These are phyloP conservation scores for Apiotrichum mycotoxinovorans DNA, from an alignment of 1,284 basidiomycete species.

Conservation along the genomic window DNA sequence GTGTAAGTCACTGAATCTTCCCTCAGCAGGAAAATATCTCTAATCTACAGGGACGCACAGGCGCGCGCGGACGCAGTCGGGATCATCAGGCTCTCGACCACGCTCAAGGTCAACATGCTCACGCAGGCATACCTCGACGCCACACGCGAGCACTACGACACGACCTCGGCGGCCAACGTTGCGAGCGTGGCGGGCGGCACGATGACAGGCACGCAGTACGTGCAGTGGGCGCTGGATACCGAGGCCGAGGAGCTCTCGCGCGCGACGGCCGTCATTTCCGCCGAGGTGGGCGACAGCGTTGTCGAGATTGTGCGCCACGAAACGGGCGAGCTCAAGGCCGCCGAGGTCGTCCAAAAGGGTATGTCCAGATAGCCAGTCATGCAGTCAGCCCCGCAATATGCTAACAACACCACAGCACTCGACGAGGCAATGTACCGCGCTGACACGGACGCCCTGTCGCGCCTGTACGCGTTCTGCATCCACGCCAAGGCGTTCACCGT, in stretches of 20 bases:
- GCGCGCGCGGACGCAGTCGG: background rate
- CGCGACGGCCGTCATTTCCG: constrained; percentile 19
- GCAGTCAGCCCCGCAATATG: constrained; percentile 53
- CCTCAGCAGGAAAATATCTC: background rate
- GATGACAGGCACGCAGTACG: constrained; percentile 28
- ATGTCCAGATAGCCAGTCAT: background rate
- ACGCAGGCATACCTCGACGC: constrained; percentile 27
- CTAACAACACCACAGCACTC: constrained; percentile 57
- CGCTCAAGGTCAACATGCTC: constrained; percentile 25
- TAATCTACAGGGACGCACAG: background rate
- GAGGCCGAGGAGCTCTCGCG: constrained; percentile 32
- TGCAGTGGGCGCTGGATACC: constrained; percentile 35
- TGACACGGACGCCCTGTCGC: constrained; percentile 55
- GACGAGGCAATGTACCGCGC: constrained; percentile 58
- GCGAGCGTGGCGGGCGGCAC: constrained; percentile 20
- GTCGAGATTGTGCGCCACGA: constrained; percentile 22
- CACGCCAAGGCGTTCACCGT: constrained; percentile 58
- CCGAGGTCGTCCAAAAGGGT: constrained; percentile 28
- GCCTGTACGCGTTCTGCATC: constrained; percentile 63
- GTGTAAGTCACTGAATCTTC: constrained; percentile 30
- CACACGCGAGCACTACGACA: constrained; percentile 26
- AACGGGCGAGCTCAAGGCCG: constrained; percentile 21
- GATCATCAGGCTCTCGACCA: constrained; percentile 22
- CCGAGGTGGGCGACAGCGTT: constrained; percentile 19
- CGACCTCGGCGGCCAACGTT: constrained; percentile 12